These are phyloP conservation scores for Fusarium cyanostomum DNA, from an alignment of 2,329 filamentous ascomycete species.

Conservation along the genomic window DNA sequence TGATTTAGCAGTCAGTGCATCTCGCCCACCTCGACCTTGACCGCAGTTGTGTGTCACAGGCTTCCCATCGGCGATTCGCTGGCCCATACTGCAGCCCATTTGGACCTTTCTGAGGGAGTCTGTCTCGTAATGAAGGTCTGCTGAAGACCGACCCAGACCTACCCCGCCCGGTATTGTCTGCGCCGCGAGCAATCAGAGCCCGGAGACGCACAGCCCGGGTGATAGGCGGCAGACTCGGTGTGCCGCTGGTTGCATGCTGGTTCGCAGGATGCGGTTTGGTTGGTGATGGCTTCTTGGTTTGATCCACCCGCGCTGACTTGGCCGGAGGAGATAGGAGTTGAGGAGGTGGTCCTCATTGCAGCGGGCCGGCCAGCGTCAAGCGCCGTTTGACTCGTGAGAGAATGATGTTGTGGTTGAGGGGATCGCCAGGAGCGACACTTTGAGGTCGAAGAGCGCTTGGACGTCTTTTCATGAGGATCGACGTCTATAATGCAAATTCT, in stretches of 20 bases:
- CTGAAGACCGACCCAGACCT: conserved; percentile 22
- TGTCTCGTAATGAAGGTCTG: conserved; percentile 12
- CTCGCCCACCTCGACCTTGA: conserved; percentile 21
- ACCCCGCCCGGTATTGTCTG: conserved; percentile 26
- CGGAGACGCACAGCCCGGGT: conserved; percentile 21
- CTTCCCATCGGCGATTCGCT: conserved; percentile 35
- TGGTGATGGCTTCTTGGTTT: conserved; percentile 35
- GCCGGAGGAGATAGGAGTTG: conserved; percentile 26
- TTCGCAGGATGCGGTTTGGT: conserved; percentile 34
- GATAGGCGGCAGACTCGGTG: conserved; percentile 40
- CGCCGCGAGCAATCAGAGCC: conserved; percentile 37
- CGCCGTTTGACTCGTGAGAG: conserved; percentile 19
- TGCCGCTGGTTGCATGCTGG: conserved; percentile 40
- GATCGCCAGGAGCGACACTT: conserved; percentile 34
- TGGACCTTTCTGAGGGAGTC: conserved; percentile 19
- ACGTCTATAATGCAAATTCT: conserved; percentile 30
- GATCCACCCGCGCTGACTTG: conserved; percentile 42
- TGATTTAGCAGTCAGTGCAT: conserved; percentile 13
- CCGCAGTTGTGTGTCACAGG: conserved; percentile 28
- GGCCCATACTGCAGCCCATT: conserved; percentile 27
- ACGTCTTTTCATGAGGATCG: conserved; percentile 37
- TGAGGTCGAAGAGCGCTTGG: conserved; percentile 24
- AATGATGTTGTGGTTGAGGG: conserved; percentile 13
- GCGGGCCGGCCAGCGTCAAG: conserved; percentile 27
- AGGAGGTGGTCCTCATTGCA: conserved; percentile 27